Base-by-base conservation (phyloP, 768 basidiomycete species). In the Leccinum rimulosum region DNA sequence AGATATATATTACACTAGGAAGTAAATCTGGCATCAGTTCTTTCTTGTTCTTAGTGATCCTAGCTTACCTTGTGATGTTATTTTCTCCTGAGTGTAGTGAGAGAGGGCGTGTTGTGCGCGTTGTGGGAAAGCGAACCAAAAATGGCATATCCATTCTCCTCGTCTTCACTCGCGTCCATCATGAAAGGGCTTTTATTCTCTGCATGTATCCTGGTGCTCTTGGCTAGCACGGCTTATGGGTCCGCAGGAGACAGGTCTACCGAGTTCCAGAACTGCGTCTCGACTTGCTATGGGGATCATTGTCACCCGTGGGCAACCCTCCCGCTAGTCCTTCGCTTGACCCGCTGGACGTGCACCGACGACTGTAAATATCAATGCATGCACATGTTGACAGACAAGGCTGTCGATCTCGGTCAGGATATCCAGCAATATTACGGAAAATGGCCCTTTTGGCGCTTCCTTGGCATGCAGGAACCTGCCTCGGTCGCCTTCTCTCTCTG, bases 381-480 rank as follows among this genome's bases (percentile, higher is more conserved):
- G 84, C 93, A 95, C 68, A 74, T 78, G 51, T 79, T 92, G 38
- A 93, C 91, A 5, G 81, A 84, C 61, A 67, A 74, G 8, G 83
- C 84, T 35, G 63, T 82, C n/a, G 54, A 63, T 33, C 64, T 59
- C 6, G 82, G 83, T 0, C 64, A 67, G 43, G 64, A 58, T 2
- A 74, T 91, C 1, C 83, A 90, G 48, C 95, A 97, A 65, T 95
- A 91, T 72, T 84, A 93, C 66, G 97, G 96, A 15, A 98, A 98
- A 77, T 98, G 96, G 96, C 93, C 95, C 0, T 98, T 99, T 72
- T 89, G 87, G 84, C 82, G 95, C 31, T 76, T 90, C 22, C 75
- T 79, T n/a, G 93, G 95, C 31, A 88, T 93, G 73, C 96, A 98
- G 69, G 96, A 99, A 74, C 95, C 96, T 6, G 89, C 95, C 8